Evolutionary conservation across 2,329 filamentous ascomycete genomes (phyloP).

Genomic region (Fusarium pseudonygamai): DNA sequence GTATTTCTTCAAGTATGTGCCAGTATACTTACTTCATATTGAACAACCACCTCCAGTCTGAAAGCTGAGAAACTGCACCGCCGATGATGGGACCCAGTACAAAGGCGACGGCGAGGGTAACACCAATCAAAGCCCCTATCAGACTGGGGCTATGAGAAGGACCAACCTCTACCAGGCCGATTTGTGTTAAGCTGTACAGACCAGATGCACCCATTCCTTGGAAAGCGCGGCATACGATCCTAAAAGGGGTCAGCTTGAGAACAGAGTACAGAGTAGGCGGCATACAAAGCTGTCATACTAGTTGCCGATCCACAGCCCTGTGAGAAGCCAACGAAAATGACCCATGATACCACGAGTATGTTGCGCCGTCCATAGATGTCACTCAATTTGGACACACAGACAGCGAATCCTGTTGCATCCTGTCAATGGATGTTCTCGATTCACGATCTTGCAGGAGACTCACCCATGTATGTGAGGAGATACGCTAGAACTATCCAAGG

Average conservation of each 20-base stretch:
- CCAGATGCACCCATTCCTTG: conserved; percentile 70
- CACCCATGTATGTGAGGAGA: conserved; percentile 66
- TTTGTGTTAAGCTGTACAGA: conserved; percentile 68
- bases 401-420: conserved; percentile 58
- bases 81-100: conserved; percentile 68
- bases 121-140: conserved; percentile 64
- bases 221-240: conserved; percentile 66
- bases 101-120: conserved; percentile 66
- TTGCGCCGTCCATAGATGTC: conserved; percentile 67
- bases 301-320: conserved; percentile 61
- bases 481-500: conserved; percentile 67
- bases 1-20: neutral
- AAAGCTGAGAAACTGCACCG: conserved; percentile 62
- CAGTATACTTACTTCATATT: conserved; percentile 63
- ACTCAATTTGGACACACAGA: conserved; percentile 67
- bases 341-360: conserved; percentile 61
- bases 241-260: conserved; percentile 44
- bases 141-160: conserved; percentile 62
- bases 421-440: conserved; percentile 13
- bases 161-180: conserved; percentile 65
- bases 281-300: conserved; percentile 62
- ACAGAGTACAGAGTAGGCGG: conserved; percentile 6
- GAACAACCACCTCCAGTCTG: conserved; percentile 68
- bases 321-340: conserved; percentile 65
- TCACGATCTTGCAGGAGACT: conserved; percentile 8